Conservation (phyloP, 2,329 filamentous ascomycete genomes). For the Pestalotiopsis sp. region DNA sequence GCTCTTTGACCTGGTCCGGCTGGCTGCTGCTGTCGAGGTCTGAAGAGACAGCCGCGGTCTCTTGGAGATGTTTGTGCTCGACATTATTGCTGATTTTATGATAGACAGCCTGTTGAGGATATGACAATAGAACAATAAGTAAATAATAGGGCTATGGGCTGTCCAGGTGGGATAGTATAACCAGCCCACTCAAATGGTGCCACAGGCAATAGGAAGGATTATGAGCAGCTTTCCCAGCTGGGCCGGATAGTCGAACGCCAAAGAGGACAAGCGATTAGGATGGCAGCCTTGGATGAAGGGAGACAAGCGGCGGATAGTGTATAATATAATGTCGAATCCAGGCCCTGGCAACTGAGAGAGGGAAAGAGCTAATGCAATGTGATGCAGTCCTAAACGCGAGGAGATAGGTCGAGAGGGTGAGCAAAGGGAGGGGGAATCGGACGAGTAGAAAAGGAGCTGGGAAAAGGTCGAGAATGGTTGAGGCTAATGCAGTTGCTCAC, state of each 20-base stretch:
- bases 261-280: slow-evolving; percentile 15
- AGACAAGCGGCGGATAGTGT: slow-evolving; percentile 26
- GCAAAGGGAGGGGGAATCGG: slow-evolving; percentile 15
- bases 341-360: slow-evolving; percentile 18
- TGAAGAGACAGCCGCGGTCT: slow-evolving; percentile 59
- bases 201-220: slow-evolving; percentile 23
- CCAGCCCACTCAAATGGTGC: slow-evolving; percentile 18
- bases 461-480: slow-evolving; percentile 15
- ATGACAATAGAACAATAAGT: not conserved
- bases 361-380: slow-evolving; percentile 28
- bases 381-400: slow-evolving; percentile 27
- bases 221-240: slow-evolving; percentile 23
- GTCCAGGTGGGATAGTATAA: slow-evolving; percentile 9
- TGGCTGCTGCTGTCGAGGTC: slow-evolving; percentile 45
- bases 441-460: slow-evolving; percentile 15
- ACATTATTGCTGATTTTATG: slow-evolving; percentile 31
- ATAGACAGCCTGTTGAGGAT: not conserved
- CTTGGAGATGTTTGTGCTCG: slow-evolving; percentile 37
- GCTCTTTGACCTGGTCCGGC: slow-evolving; percentile 39
- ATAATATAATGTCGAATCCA: slow-evolving; percentile 24
- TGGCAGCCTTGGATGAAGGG: slow-evolving; percentile 16
- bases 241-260: slow-evolving; percentile 18
- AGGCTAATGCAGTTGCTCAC: slow-evolving; percentile 15
- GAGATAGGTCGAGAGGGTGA: slow-evolving; percentile 19
- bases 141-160: not conserved